Evolutionary conservation across 768 basidiomycete species (phyloP), one percentile per base, ranked within the genome.

Genomic region (Tricholoma flavovirens): DNA sequence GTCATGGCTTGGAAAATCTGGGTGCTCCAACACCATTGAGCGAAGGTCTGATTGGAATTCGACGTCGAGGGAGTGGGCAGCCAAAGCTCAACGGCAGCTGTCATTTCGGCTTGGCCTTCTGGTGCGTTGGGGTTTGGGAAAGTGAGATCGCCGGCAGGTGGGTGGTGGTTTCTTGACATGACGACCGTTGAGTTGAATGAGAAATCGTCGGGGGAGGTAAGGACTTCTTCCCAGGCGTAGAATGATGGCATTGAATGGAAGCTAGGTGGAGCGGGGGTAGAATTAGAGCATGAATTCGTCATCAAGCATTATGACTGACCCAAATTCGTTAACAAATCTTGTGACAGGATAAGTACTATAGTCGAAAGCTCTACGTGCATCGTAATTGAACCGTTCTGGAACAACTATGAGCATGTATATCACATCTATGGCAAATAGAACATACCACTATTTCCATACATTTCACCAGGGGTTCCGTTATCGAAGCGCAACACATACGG

Each of bases 231-330:
- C 82, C 82, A 84, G 51, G 70, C 77, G 58, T 81, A 83, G 67
- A 83, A 80, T 0, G 82, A 83, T 4, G 82, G 83, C 77, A 82
- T 81, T 0, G 82, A 83, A 64, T 83, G 83, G 67, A 82, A 83
- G 9, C 81, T 81, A n/a, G n/a, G n/a, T n/a, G 35, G 48, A 26
- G 24, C 2, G 56, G 5, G 48, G 21, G 17, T 49, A 29, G 21
- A 12, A 53, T 35, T 26, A 53, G 29, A 8, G 17, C 12, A 12
- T 42, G 12, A n/a, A 43, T 12, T 4, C 29, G 8, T 35, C 15
- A 21, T 48, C n/a, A 12, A 35, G 17, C 0, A 38, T 10, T 21
- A 12, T 35, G 11, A 58, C 73, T 49, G 54, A 80, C 77, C 82
- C 82, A 54, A 83, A 83, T 59, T 84, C 82, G 57, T 83, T 83